Percentiles rank a stretch among this genome's conserved stretches.
phyloP scores from a whole-genome alignment of 805 yeast species.

The Myxozyma neotropica region DNA sequence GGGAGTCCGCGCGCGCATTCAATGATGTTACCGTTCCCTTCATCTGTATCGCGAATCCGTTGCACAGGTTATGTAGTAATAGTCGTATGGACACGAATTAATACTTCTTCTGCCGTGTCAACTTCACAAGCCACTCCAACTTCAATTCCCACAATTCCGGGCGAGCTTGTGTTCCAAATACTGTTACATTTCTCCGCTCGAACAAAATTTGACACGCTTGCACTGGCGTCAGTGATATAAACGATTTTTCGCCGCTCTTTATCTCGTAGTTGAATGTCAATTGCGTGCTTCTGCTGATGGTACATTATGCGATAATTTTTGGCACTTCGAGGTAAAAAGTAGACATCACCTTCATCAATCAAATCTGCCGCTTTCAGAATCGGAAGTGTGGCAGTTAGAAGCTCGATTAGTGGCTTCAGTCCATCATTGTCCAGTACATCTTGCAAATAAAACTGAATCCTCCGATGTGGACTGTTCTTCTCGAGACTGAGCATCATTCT shows the following conservation, averaged over 20 bases:
- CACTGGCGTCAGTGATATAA: slow-evolving; percentile 20
- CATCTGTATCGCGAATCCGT: too few relatives aligned
- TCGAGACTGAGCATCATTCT: slow-evolving; percentile 32
- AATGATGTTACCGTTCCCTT: too few relatives aligned
- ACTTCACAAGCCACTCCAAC: slow-evolving; percentile 30
- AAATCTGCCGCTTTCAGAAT: slow-evolving; percentile 34
- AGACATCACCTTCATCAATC: slow-evolving; percentile 26
- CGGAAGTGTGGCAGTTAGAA: slow-evolving; percentile 39
- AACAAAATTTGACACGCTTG: background rate
- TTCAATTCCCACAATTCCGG: slow-evolving; percentile 19
- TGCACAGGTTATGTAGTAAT: slow-evolving; percentile 1
- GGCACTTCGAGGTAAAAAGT: slow-evolving; percentile 31
- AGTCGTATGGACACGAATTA: slow-evolving; percentile 18
- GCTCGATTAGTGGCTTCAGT: slow-evolving; percentile 36
- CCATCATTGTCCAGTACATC: slow-evolving; percentile 38
- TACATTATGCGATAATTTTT: slow-evolving; percentile 22
- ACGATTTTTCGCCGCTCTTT: slow-evolving; percentile 15
- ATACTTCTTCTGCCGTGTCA: slow-evolving; percentile 13
- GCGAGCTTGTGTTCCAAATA: slow-evolving; percentile 17
- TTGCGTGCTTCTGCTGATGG: slow-evolving; percentile 5
- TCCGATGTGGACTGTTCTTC: slow-evolving; percentile 37
- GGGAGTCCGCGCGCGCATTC: too few relatives aligned
- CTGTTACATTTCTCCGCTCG: slow-evolving; percentile 11
- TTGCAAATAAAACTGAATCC: slow-evolving; percentile 38
- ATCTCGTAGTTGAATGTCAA: slow-evolving; percentile 20